Base-by-base conservation (phyloP, 2,329 filamentous ascomycete genomes). In the Talaromyces albobiverticillius region DNA sequence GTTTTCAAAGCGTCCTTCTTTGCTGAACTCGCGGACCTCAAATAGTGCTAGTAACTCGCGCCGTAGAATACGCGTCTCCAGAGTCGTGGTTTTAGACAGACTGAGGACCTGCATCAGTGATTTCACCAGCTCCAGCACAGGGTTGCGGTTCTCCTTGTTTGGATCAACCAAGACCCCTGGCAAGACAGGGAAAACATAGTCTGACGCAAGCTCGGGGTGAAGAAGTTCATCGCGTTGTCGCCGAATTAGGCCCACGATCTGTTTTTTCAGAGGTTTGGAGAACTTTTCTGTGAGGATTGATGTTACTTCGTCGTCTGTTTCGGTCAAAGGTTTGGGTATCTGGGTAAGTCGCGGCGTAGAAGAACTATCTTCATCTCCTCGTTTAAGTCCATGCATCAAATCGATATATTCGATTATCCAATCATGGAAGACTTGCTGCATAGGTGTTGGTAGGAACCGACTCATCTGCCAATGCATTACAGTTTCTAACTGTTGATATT, bases 391-490 rank as follows among this genome's bases (percentile, higher is more conserved):
- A 65, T 96, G 92, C 92, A 99, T 96, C 52, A 96, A 80, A 61
- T 96, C 86, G 61, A 99, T 89, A 71, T 96, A 99, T 67, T 96
- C 90, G 13, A 96, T 84, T 3, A 96, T 84, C 90, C 92, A 96
- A 62, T 95, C 87, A 58, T 92, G 83, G 76, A 99, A 99, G 9
- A 86, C 82, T 0, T 87, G 82, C 65, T 97, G 92, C 46, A 99
- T 79, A 4, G 87, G 85, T 0, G 76, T 69, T 0, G 95, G 94
- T 1, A 99, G 75, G 69, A 96, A 96, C 1, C 90, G 92, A 43
- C 86, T 88, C 67, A 99, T 87, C 70, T 99, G 94, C 95, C 95
- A 99, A 72, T 96, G 89, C 92, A 99, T 97, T 64, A 99, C 85
- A 10, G 89, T 94, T 63, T 96, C 88, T 13, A 97, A 81, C 3